Base-by-base conservation (phyloP, 768 basidiomycete genomes). In the Kwoniella newhampshirensis region DNA sequence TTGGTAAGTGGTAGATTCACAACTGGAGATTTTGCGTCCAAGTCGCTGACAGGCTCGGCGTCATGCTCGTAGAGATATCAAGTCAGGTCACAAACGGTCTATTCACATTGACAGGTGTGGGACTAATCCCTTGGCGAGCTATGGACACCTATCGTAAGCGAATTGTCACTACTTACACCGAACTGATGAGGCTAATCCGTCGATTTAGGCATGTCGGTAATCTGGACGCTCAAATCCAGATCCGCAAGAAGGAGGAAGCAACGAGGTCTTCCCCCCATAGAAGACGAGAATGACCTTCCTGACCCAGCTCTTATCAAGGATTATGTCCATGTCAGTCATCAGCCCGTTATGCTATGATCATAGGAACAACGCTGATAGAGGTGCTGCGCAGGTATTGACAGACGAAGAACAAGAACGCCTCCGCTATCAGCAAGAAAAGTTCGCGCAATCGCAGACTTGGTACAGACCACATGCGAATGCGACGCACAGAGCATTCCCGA, bases 401-500 rank as follows among this genome's bases (percentile, higher is more conserved):
- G 74, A 76, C 17, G 73, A 77, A 51, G 70, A 78, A 46, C 70
- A 75, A 57, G 74, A 59, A 17, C 49, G 59, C 20, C 54, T 78
- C 8, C 45, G 55, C 25, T 66, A 73, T 39, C 73, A 77, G 45
- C 77, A 78, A 59, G 61, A 68, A 28, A 68, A 68, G 57, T 78
- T 78, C 57, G 66, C 64, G 17, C 63, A 61, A 7, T 70, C 67
- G 50, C 77, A 77, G 55, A 89, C 88, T 1, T 92, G 89, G 89
- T 92, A 91, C 76, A 79, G 87, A 49, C 83, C 89, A 6, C 89
- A 92, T 73, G 87, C 87, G 18, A 89, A 88, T 12, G 85, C 85
- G 57, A 89, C 89, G 0, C 89, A 79, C 57, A 63, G 50, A 32
- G 78, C 77, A 8, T 77, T 72, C 57, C 68, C 73, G 0, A 77